Base-by-base conservation (phyloP, 78 protist genomes). In the Dictyostelium citrinum region DNA sequence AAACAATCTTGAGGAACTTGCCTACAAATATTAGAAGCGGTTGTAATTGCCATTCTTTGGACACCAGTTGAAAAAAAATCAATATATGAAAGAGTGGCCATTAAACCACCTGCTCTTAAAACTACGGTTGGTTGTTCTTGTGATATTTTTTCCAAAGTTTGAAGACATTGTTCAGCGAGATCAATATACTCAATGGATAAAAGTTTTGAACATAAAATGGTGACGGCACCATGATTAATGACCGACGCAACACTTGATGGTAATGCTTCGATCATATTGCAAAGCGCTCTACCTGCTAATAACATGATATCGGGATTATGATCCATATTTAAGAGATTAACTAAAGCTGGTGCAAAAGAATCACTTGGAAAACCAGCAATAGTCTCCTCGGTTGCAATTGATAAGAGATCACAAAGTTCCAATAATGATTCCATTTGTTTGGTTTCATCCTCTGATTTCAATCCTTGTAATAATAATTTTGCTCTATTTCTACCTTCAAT, bases 151-250 rank as follows among this genome's bases (percentile, higher is more conserved):
- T 97, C 98, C 3, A 98, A 96, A 12, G 97, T 84, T 41, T 68
- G 95, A 10, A 98, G 85, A 22, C 96, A 74, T 92, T 97, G 98
- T 86, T 98, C 99, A 2, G 99, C 99, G 1, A 98, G 70, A 71
- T 98, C 99, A 43, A 98, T 97, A 85, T 92, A 96, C 72, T 96
- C 98, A 12, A 97, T 95, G 11, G 83, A 79, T 20, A 97, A 90
- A 35, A 98, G 95, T 80, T 97, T 95, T 29, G 72, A 88, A 37
- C 95, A 90, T 12, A 98, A 78, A 12, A 76, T 45, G 1, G 90
- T 85, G 7, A 95, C 95, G 6, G 83, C 98, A 29, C 84, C 95
- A 60, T 58, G 39, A 31, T 29, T 71, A 20, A 96, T 97, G 20
- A 97, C 70, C 3, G 81, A 51, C 1, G 58, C 35, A 7, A 74